Evolutionary conservation across 106 monocot species (phyloP), one percentile per base, ranked within the genome.

Genomic region (Gastrodia elata): DNA sequence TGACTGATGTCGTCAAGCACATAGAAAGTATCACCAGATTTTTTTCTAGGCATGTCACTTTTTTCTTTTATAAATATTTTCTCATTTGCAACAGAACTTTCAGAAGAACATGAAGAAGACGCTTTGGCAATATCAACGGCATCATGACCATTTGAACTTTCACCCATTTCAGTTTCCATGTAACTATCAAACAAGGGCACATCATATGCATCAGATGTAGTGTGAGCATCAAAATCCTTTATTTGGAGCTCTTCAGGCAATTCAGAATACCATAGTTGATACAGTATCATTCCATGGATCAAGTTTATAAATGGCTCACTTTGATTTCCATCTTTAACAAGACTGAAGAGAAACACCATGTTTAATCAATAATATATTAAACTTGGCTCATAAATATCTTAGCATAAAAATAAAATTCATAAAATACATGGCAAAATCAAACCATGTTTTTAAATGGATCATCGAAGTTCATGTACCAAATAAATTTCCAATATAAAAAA

Each of bases 211-310:
- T 70, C 68, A 36, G 71, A 76, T 55, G 75, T 20, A 9, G 10
- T 48, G 24, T 59, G 39, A 20, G 18, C 76, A 73, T 83, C 68
- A 73, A 75, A 78, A 16, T 67, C 83, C 64, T 84, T 83, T 42
- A 88, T 65, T 74, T 86, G 81, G 72, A 88, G 80, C 52, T 86
- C 83, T 18, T 80, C 74, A 18, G 88, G 88, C 38, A 91, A 79
- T 64, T 75, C 71, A 71, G 82, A 76, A 74, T 91, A 91, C 91
- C 92, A 89, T 2, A 84, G 73, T 56, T 89, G 84, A 79, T 84
- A 92, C 28, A 84, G 77, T 71, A 84, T 70, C 79, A 92, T 57
- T 36, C 92, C 92, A 83, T 92, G 77, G 30, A 92, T 71, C 38
- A 92, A 76, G 61, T 86, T 84, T 46, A 83, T 39, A 27, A 41